Evolutionary conservation across 148 eudicot species (phyloP), one percentile per base, ranked within the genome.

Genomic region (Euryodendron excelsum): DNA sequence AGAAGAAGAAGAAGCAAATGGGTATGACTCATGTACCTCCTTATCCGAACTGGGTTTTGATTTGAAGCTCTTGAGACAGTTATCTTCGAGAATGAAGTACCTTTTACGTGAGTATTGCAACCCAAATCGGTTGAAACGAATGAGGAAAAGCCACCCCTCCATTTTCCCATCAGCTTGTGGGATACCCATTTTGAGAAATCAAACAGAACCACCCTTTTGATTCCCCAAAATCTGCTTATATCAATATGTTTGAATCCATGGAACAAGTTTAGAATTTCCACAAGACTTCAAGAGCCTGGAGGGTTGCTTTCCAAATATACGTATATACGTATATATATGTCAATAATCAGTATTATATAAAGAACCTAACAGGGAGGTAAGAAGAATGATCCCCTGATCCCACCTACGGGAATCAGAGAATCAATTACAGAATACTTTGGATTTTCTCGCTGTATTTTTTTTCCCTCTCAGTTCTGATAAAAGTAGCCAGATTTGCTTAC

Each of bases 131-230:
- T 90, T 90, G 55, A 78, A 85, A 69, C 86, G 88, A 69, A 90
- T 80, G 2, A 88, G 80, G 61, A 84, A 90, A 59, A 92, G 87
- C 96, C 96, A 92, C 18, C 96, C 93, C 79, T 92, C 88, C 96
- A 88, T 88, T 83, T 84, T 87, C 14, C 83, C 89, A 48, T 91
- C 87, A 74, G 30, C 72, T 80, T 87, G 68, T 25, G 82, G 48
- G 52, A 61, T 45, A 53, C 63, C 82, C 88, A 82, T 78, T 79
- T 80, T 10, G 3, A 1, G 76, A 62, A 56, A 48, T 48, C 28
- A 31, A 73, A 58, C 50, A 31, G 64, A 63, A 69, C 72, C 55
- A 31, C 79, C 62, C 36, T 67, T 80, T 27, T 28, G 3, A 33
- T 39, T 55, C 36, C 72, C 37, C 59, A 64, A 50, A 25, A 73